Base-by-base conservation (phyloP, 768 basidiomycete genomes). In the Kondoa subrosea region DNA sequence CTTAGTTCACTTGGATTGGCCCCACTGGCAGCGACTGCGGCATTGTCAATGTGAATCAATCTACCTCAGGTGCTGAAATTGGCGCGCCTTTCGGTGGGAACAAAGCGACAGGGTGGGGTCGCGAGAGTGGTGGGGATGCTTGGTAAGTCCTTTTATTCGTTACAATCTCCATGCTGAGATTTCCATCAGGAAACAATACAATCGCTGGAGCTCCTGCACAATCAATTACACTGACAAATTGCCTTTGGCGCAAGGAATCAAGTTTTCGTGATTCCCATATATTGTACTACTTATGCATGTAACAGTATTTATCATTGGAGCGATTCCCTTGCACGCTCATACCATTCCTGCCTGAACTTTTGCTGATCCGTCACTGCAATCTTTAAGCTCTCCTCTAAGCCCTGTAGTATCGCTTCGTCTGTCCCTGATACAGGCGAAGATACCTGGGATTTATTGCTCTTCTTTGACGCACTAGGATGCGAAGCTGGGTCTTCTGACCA, bases 111-210 rank as follows among this genome's bases (percentile, higher is more conserved):
- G 69, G 74, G 71, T 87, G 87, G 91, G 93, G 93, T 25, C 85
- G 93, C 62, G 93, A 97, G 80, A 90, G 89, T 4, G 93, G 93
- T 50, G 92, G 92, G 65, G 93, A 96, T 77, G 87, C 92, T n/a
- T 97, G 93, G 93, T 50, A 21, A 50, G 40, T 93, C 77, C 91
- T 91, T 73, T 87, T 91, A 56, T 84, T 89, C 64, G 92, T 88
- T 74, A 34, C 65, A 66, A 21, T 25, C 30, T 34, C 56, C 25
- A 40, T 34, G 1, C 57, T 1, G 4, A 58, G 34, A 25, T 60
- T 57, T 57, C 34, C 25, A 31, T 21, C 25, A 26, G 33, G 16
- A 40, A 56, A 30, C 58, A 66, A 57, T 70, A 72, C 65, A 60
- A 50, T 56, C 57, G 68, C 8, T 75, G 69, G 88, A 86, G 86